Evolutionary conservation across 2,329 filamentous ascomycete genomes (phyloP), one percentile per base, ranked within the genome.

Genomic region (Trichoderma cornu-damae): DNA sequence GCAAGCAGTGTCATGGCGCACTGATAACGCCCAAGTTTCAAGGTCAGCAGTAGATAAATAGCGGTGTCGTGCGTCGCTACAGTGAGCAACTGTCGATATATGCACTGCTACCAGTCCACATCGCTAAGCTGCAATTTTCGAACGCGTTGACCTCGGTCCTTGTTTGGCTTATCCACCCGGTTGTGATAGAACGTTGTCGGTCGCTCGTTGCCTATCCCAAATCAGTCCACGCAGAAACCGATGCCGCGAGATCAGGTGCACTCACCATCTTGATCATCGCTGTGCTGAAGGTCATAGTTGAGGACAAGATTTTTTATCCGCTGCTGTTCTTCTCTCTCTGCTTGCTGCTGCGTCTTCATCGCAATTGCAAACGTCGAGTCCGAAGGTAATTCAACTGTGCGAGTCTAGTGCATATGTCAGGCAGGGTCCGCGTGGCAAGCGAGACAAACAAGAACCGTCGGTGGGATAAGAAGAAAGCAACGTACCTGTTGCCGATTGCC

Each of bases 281-380:
- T 86, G 67, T 95, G 91, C 51, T 90, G 86, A 69, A 96, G 84
- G 74, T 99, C 94, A 69, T 96, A 96, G 73, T 96, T 97, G 65
- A 99, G 79, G 54, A 99, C 94, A 44, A 99, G 80, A 67, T 90
- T 96, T 77, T 99, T 99, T 83, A 99, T 99, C 61, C 94, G 89
- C 72, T 96, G 91, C 72, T 99, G 93, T 72, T 99, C 95, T 69
- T 96, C 94, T 53, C 88, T 87, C 70, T 97, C 93, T 2, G 91
- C 93, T 73, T 95, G 89, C 70, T 96, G 92, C 75, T 97, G 92
- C 60, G 84, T 91, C 70, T 90, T 94, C 91, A 99, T 94, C 42
- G 94, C 94, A 63, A 97, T 83, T 5, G 94, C 94, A 73, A 99
- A 96, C 49, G 85, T 92, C 0, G 94, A 97, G 70, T 99, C 89